These are phyloP conservation scores for Tylopilus sp. DNA, from an alignment of 768 basidiomycete species.

Conservation along the genomic window DNA sequence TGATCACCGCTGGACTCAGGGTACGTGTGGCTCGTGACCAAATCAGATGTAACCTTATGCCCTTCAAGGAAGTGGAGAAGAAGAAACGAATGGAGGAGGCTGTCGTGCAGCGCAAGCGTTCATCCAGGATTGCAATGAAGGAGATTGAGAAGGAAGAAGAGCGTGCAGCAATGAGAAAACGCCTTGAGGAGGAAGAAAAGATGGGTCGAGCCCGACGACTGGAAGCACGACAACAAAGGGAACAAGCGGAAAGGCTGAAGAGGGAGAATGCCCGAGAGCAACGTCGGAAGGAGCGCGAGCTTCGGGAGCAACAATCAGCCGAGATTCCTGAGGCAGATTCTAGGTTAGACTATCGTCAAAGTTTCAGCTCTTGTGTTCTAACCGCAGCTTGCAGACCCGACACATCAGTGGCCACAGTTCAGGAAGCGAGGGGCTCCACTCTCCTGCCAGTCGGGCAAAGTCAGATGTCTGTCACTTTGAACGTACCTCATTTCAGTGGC, in stretches of 20 bases:
- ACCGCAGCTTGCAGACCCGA: conserved; percentile 14
- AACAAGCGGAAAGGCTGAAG: conserved; percentile 50
- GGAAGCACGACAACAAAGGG: conserved; percentile 53
- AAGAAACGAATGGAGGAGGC: conserved; percentile 69
- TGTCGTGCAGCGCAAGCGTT: conserved; percentile 82
- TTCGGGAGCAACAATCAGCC: conserved; percentile 20
- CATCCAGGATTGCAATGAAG: conserved; percentile 79
- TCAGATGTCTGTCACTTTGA: not conserved
- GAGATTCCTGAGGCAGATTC: conserved; percentile 9
- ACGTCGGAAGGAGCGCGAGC: conserved; percentile 36
- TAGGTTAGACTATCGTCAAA: conserved; percentile 11
- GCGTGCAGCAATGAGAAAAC: conserved; percentile 52
- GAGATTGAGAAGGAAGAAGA: conserved; percentile 80
- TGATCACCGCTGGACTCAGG: conserved; percentile 62
- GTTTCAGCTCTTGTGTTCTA: conserved; percentile 10
- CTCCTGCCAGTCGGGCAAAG: conserved; percentile 4
- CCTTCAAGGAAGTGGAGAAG: conserved; percentile 54
- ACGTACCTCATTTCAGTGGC: conserved; percentile 19
- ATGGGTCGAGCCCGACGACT: conserved; percentile 57
- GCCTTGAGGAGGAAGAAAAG: conserved; percentile 66
- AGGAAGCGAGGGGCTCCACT: not conserved
- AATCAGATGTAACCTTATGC: not conserved
- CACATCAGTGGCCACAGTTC: not conserved
- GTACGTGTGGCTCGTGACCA: conserved; percentile 34
- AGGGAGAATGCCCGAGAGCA: conserved; percentile 62